Evolutionary conservation across 164 flowering plant genomes (phyloP), one percentile per base, ranked within the genome.

Genomic region (Vitis rupestris): DNA sequence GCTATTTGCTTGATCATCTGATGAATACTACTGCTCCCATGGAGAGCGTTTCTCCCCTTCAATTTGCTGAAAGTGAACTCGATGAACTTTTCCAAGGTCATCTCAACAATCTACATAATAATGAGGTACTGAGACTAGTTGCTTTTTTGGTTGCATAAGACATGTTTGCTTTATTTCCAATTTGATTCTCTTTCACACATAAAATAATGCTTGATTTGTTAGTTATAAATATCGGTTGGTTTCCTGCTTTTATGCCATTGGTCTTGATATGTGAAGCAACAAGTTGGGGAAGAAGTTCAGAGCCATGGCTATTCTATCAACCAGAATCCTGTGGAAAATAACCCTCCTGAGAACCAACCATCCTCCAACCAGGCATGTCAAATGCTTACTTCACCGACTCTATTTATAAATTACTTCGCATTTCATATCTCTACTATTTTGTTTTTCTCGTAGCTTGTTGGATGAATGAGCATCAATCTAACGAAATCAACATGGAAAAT

Each of bases 301-400:
- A 74, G 49, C 64, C 69, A 3, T 23, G 37, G 13, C 19, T 74
- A 37, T 64, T 9, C 19, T 74, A 37, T 64, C 6, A 47, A 49
- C n/a, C 12, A 50, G 1, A 58, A 64, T 58, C 55, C 59, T 55
- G 17, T 64, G 12, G 61, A 62, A 2, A 49, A 29, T 1, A 30
- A 49, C 48, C 23, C 63, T 61, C 49, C 15, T 13, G 62, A 29
- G 31, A 30, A 27, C 9, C 44, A 10, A 3, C 44, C 12, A 8
- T 12, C 47, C 44, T 17, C 15, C 37, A 11, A 61, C 15, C 63
- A 61, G 63, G 63, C 63, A 61, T 61, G 63, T 31, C 10, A 37
- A 37, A 37, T 37, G 44, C 44, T 3, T 37, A 37, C 44, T 37
- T 12, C 8, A 17, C 30, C 19, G 61, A 12, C 27, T 58, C n/a